Evolutionary conservation across 768 basidiomycete genomes (phyloP).

Genomic region (Leccinum boreale): DNA sequence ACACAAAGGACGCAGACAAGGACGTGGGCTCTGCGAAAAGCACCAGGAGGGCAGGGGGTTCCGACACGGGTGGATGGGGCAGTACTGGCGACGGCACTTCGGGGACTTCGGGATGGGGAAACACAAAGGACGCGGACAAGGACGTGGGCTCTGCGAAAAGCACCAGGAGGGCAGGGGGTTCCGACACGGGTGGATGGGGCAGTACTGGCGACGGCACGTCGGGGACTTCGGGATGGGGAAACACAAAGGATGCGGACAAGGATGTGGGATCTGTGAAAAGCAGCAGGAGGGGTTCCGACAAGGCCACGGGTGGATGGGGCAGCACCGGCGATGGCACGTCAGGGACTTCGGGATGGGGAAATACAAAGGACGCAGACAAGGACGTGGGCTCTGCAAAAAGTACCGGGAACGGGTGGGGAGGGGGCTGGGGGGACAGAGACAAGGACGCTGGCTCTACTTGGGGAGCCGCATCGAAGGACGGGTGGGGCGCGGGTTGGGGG

Average conservation of each 20-base stretch:
- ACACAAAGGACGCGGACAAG: background rate
- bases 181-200: background rate
- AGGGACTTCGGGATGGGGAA: background rate
- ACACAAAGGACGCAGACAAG: background rate
- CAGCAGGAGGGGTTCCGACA: background rate
- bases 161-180: background rate
- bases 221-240: background rate
- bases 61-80: constrained; percentile 4
- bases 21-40: background rate
- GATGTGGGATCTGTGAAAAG: background rate
- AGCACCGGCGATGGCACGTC: background rate
- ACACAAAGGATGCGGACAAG: background rate
- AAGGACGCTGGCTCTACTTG: background rate
- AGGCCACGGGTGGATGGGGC: background rate
- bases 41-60: background rate
- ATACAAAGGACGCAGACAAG: background rate
- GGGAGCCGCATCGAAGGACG: background rate
- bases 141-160: background rate
- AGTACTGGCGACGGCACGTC: background rate
- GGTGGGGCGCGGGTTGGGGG: constrained; percentile 9
- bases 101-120: constrained; percentile 9
- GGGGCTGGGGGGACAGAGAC: background rate
- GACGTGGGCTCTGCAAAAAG: background rate
- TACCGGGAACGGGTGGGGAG: background rate
- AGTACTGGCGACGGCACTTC: background rate